phyloP scores from a whole-genome alignment of 495 filamentous ascomycete species.

The Aspergillus funiculosus region DNA sequence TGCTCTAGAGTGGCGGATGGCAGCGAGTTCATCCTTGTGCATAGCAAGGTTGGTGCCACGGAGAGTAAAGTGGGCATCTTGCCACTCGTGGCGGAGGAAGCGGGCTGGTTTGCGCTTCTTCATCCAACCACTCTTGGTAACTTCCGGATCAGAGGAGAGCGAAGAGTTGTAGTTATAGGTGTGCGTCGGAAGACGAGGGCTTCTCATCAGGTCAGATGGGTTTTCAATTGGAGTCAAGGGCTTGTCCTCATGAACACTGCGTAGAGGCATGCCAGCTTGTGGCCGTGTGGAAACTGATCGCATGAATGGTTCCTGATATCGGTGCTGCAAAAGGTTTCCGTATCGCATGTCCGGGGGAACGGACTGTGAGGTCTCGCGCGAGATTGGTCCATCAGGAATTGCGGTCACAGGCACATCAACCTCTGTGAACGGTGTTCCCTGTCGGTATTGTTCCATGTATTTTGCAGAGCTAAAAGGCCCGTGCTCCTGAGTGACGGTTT shows the following conservation, averaged over 20 bases:
- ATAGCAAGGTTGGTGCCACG: conserved; percentile 78
- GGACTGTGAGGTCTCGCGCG: conserved; percentile 72
- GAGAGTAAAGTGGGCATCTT: conserved; percentile 82
- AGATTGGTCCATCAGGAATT: conserved; percentile 60
- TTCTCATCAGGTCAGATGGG: conserved; percentile 24
- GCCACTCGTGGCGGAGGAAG: conserved; percentile 89
- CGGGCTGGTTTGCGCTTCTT: conserved; percentile 88
- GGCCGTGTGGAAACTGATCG: conserved; percentile 47
- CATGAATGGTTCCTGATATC: conserved; percentile 39
- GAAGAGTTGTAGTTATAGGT: conserved; percentile 21
- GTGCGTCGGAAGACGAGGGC: conserved; percentile 24
- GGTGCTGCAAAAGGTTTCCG: conserved; percentile 19
- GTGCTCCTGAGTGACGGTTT: conserved; percentile 2
- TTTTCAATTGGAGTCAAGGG: conserved; percentile 28
- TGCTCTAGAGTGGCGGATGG: conserved; percentile 43
- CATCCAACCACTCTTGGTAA: conserved; percentile 78
- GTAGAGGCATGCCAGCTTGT: conserved; percentile 27
- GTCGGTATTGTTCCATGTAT: no score
- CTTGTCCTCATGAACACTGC: conserved; percentile 17
- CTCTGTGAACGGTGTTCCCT: conserved; percentile 77
- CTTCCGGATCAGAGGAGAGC: conserved; percentile 25
- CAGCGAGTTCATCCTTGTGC: conserved; percentile 58
- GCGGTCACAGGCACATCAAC: conserved; percentile 84
- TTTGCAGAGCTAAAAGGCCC: no score
- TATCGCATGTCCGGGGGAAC: conserved; percentile 87